Evolutionary conservation across 176 grass and related monocot species (phyloP).

Genomic region (Musa itinerans): DNA sequence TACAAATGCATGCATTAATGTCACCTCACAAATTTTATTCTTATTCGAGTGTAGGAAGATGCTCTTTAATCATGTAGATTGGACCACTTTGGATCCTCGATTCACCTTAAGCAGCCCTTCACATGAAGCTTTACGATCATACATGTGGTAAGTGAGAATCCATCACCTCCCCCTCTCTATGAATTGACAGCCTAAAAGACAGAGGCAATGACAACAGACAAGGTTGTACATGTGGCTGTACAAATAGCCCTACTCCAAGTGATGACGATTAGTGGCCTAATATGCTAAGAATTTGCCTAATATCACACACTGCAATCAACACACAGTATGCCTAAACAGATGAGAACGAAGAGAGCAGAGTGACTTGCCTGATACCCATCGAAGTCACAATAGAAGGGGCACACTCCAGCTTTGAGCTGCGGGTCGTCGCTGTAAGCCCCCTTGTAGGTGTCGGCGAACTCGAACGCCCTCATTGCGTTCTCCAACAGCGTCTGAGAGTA

Average conservation of each 20-base stretch:
- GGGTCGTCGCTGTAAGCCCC: constrained; percentile 86
- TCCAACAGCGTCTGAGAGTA: constrained; percentile 54
- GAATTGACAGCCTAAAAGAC: neutral
- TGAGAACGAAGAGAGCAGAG: neutral
- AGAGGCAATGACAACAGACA: neutral
- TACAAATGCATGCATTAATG: too few relatives aligned
- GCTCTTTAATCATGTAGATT: neutral
- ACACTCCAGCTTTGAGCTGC: constrained; percentile 50
- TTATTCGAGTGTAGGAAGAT: neutral
- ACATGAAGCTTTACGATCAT: neutral
- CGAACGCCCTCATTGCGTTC: constrained; percentile 45
- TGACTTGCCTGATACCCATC: constrained; percentile 74
- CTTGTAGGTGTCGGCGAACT: constrained; percentile 75
- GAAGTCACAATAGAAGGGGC: constrained; percentile 95
- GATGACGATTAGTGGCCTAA: too few relatives aligned
- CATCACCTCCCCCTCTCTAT: neutral
- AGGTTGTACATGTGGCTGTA: neutral
- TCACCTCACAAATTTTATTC: too few relatives aligned
- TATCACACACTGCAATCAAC: neutral
- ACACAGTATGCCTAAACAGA: neutral
- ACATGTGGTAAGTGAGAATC: neutral
- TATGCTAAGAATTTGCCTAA: too few relatives aligned
- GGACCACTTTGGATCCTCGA: too few relatives aligned
- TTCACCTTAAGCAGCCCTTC: neutral
- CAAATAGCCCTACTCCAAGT: neutral